phyloP scores from a whole-genome alignment of 108 stramenopile species.

The Cyclotella sp. region DNA sequence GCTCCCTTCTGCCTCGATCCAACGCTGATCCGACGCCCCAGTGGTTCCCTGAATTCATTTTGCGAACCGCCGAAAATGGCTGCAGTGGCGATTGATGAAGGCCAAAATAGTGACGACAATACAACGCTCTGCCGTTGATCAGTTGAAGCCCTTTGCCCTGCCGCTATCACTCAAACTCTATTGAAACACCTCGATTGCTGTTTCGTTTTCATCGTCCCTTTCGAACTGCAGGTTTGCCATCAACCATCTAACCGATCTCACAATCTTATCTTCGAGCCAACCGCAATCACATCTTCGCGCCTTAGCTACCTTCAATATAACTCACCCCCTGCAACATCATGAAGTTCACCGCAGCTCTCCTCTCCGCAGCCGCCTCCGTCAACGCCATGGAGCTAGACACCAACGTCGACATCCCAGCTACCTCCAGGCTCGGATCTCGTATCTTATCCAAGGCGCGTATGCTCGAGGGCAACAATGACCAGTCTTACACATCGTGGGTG shows the following conservation, averaged over 20 bases:
- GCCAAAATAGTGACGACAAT: constrained; percentile 10
- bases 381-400: constrained; percentile 24
- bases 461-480: constrained; percentile 46
- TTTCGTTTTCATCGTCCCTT: not conserved
- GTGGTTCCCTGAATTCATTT: not conserved
- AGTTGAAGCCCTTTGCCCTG: not conserved
- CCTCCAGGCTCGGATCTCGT: constrained; percentile 56
- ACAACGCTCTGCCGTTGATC: constrained; percentile 28
- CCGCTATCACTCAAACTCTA: not conserved
- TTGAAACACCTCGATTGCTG: not conserved
- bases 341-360: constrained; percentile 15
- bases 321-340: not conserved
- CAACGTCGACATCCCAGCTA: constrained; percentile 44
- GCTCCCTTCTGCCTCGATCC: no score
- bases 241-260: not conserved
- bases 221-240: not conserved
- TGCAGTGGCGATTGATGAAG: not conserved
- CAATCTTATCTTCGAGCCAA: not conserved
- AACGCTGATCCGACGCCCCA: no score
- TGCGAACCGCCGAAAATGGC: not conserved
- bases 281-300: not conserved
- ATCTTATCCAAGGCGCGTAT: constrained; percentile 68
- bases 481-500: constrained; percentile 26
- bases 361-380: constrained; percentile 11
- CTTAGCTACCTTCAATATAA: not conserved